These are phyloP conservation scores for Eremochloa ophiuroides DNA, from an alignment of 176 grass and related monocot genomes.

Conservation along the genomic window DNA sequence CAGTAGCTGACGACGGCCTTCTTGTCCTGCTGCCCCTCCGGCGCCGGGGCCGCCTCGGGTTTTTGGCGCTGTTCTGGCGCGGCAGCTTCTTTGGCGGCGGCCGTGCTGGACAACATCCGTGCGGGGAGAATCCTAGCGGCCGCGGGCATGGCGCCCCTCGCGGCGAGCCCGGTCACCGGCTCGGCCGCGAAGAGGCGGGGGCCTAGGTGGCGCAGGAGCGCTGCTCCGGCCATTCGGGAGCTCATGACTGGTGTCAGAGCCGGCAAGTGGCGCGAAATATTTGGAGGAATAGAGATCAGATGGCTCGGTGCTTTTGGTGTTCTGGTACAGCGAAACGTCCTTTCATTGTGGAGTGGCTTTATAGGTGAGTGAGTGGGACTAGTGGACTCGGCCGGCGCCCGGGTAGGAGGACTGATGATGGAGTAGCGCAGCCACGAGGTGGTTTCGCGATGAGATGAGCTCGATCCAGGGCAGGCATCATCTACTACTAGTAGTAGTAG, in stretches of 20 bases:
- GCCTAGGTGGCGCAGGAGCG: slow-evolving; percentile 41
- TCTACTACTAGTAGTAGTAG: too few relatives aligned
- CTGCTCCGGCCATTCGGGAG: slow-evolving; percentile 39
- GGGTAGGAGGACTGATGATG: neutral
- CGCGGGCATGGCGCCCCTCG: slow-evolving; percentile 20
- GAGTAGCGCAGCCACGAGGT: neutral
- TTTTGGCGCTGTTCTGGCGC: neutral
- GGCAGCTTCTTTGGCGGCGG: neutral
- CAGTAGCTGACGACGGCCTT: slow-evolving; percentile 50
- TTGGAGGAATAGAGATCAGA: neutral
- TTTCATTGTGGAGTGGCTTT: neutral
- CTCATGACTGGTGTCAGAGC: slow-evolving; percentile 18
- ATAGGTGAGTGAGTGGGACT: neutral
- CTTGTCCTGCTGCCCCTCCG: neutral
- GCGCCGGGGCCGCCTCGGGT: neutral
- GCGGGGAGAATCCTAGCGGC: slow-evolving; percentile 31
- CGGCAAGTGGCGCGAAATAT: neutral
- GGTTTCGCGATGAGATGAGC: neutral
- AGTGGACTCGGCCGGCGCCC: neutral
- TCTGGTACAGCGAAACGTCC: neutral
- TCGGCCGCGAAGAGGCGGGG: slow-evolving; percentile 24
- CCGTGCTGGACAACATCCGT: slow-evolving; percentile 36
- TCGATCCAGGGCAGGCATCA: neutral
- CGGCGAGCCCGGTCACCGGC: slow-evolving; percentile 6
- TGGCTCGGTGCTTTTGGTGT: neutral